Evolutionary conservation across 1,139 yeast species (phyloP).

Genomic region (Ogataea hybrid): DNA sequence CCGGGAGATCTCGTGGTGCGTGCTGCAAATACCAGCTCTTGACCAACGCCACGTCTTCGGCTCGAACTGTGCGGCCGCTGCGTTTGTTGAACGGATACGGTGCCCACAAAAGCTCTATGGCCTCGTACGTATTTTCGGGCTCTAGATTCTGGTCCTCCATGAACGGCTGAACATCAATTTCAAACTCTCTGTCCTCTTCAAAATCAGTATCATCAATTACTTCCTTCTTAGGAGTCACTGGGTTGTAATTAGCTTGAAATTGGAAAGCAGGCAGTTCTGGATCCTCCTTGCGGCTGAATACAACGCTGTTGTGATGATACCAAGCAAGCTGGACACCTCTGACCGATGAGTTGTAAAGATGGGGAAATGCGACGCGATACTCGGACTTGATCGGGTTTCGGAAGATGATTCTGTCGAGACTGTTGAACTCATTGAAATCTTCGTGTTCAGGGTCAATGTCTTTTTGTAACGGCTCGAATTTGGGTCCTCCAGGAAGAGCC

Average conservation of each 20-base stretch:
- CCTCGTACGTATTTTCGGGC: conserved; percentile 52
- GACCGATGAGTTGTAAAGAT: conserved; percentile 76
- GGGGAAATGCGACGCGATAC: conserved; percentile 83
- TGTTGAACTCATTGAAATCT: conserved; percentile 86
- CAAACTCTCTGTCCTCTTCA: conserved; percentile 36
- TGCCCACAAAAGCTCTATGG: conserved; percentile 71
- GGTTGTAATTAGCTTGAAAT: conserved; percentile 54
- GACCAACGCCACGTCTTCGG: conserved; percentile 85
- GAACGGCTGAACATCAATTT: conserved; percentile 46
- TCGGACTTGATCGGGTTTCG: conserved; percentile 78
- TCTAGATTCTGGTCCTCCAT: conserved; percentile 42
- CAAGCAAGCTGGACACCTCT: conserved; percentile 57
- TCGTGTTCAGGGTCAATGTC: conserved; percentile 65
- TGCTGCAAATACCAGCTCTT: conserved; percentile 82
- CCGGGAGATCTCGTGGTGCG: conserved; percentile 58
- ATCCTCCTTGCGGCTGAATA: conserved; percentile 46
- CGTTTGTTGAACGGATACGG: conserved; percentile 82
- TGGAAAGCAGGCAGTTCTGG: conserved; percentile 56
- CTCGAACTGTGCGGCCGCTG: conserved; percentile 70
- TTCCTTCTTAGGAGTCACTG: conserved; percentile 43
- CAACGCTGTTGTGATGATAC: conserved; percentile 61
- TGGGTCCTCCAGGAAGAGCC: conserved; percentile 94
- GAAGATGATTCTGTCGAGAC: conserved; percentile 82
- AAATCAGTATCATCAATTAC: conserved; percentile 34
- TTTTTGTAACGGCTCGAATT: conserved; percentile 84